Evolutionary conservation across 148 eudicot genomes (phyloP).

Genomic region (Agrostemma githago): DNA sequence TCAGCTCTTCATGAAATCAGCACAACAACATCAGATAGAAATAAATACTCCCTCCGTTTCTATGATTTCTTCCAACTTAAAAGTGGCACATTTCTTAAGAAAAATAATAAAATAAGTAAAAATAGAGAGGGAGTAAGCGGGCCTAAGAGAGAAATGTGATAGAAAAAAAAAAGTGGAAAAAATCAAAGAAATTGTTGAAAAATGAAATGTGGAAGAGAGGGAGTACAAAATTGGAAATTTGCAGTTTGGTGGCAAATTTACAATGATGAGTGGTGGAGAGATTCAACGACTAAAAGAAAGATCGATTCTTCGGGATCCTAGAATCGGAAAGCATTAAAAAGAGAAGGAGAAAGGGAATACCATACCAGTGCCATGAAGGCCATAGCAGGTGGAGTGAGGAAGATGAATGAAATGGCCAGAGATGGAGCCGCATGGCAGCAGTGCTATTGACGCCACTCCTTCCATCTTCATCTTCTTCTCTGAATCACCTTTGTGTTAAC

Average conservation of each 20-base stretch:
- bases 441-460: conserved; percentile 89
- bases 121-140: too few species aligned
- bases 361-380: conserved; percentile 90
- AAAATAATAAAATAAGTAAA: too few species aligned
- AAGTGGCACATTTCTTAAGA: too few species aligned
- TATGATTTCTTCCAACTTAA: too few species aligned
- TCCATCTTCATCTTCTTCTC: conserved; percentile 47
- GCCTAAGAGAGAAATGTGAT: too few species aligned
- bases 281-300: too few species aligned
- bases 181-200: too few species aligned
- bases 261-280: too few species aligned
- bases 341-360: conserved; percentile 23
- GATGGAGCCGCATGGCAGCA: conserved; percentile 72
- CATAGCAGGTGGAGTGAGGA: conserved; percentile 79
- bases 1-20: conserved; percentile 43
- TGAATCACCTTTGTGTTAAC: conserved; percentile 8
- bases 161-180: too few species aligned
- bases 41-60: too few species aligned
- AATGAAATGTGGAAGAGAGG: too few species aligned
- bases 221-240: not conserved
- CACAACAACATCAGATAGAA: not conserved
- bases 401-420: conserved; percentile 95
- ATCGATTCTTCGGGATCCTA: too few species aligned
- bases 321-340: not conserved
- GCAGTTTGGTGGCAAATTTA: not conserved